These are phyloP conservation scores for Eucalyptus pauciflora DNA, from an alignment of 345 rosid species.

Conservation along the genomic window DNA sequence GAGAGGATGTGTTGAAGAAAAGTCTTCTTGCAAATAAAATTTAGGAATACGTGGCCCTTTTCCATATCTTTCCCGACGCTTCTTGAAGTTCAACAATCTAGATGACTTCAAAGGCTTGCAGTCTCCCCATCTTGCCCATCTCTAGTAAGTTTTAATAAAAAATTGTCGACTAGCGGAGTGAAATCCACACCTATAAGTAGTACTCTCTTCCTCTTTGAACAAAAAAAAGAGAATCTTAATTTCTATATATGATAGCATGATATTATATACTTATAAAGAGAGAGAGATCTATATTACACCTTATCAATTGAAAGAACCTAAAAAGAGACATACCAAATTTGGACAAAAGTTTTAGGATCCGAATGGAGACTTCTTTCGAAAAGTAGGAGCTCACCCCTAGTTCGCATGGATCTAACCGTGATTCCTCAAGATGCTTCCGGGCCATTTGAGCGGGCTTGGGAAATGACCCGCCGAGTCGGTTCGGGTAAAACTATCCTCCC, in stretches of 20 bases:
- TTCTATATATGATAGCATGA: not conserved
- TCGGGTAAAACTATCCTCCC: not conserved
- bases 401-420: not conserved
- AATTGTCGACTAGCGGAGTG: not conserved
- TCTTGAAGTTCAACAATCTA: not conserved
- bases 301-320: not conserved
- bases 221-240: not conserved
- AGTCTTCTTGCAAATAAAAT: not conserved
- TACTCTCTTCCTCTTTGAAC: not conserved
- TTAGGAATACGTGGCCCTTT: not conserved
- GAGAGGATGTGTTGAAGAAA: not conserved
- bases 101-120: not conserved
- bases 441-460: not conserved
- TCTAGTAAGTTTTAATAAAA: not conserved
- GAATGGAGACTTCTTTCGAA: not conserved
- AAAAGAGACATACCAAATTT: not conserved
- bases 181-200: not conserved
- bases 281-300: not conserved
- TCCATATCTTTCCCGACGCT: not conserved
- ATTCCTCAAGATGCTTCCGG: not conserved
- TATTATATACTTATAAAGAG: not conserved
- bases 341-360: not conserved
- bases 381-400: not conserved
- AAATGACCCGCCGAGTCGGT: not conserved
- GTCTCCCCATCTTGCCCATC: not conserved